A percentile compares a stretch with the other conserved stretches of the same genome.
phyloP scores from a whole-genome alignment of 2,329 filamentous ascomycete genomes.

The Trichoderma simmonsii region DNA sequence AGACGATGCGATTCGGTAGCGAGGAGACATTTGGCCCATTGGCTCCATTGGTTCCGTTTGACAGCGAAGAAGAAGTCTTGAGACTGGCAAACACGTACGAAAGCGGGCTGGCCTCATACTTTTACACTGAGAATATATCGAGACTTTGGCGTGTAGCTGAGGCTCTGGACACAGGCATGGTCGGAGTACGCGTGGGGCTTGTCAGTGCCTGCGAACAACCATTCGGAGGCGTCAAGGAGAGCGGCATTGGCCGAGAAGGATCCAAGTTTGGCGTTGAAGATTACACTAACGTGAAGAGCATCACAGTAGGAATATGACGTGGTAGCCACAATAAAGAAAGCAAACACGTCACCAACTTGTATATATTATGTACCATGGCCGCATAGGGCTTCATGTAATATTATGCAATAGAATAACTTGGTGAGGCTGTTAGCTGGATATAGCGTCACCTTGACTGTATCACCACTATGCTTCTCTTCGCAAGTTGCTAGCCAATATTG shows the following conservation, averaged over 20 bases:
- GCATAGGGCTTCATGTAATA: neutral
- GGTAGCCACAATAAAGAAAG: neutral
- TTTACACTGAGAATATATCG: neutral
- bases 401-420: neutral
- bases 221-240: conserved; percentile 3
- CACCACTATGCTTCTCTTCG: neutral
- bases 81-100: neutral
- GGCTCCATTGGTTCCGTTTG: neutral
- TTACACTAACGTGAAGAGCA: neutral
- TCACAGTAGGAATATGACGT: neutral
- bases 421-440: neutral
- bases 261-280: neutral
- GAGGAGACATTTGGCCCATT: neutral
- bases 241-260: neutral
- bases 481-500: neutral
- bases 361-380: neutral
- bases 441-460: neutral
- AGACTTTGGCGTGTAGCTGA: neutral
- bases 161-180: conserved; percentile 56
- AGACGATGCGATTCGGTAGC: neutral
- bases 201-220: conserved; percentile 19
- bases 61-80: neutral
- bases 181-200: conserved; percentile 59
- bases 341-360: neutral
- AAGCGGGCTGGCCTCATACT: neutral